Evolutionary conservation across 73 alveolate genomes (phyloP).

Genomic region (Effrenium voratum): DNA sequence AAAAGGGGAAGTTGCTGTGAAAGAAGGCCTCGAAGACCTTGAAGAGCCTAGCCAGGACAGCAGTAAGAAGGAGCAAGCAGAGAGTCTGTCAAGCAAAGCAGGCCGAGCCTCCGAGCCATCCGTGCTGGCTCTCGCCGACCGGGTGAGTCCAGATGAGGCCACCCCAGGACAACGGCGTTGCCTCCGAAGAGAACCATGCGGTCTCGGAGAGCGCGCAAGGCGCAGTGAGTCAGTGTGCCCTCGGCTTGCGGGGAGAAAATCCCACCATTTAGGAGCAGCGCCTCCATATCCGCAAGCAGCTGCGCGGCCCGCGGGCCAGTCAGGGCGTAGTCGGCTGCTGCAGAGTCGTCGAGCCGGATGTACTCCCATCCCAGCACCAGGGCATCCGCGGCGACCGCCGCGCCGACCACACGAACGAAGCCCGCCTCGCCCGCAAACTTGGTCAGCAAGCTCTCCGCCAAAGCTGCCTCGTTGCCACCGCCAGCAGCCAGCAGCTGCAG

Average conservation of each 20-base stretch:
- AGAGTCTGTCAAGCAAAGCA: not conserved
- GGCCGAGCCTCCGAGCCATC: not conserved
- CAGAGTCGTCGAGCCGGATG: not conserved
- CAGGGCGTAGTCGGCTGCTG: not conserved
- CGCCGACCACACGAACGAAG: not conserved
- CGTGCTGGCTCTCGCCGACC: not conserved
- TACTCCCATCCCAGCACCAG: not conserved
- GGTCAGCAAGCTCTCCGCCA: not conserved
- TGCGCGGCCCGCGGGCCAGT: not conserved
- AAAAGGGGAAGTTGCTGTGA: not conserved
- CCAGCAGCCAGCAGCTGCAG: not conserved
- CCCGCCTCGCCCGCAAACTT: not conserved
- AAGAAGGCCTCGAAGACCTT: not conserved
- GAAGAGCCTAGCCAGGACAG: not conserved
- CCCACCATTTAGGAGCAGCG: not conserved
- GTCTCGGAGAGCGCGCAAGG: not conserved
- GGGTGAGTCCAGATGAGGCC: not conserved
- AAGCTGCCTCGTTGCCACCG: not conserved
- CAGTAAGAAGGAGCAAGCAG: not conserved
- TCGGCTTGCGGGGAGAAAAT: not conserved
- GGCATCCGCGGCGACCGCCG: slow-evolving; percentile 18
- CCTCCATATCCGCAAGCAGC: not conserved
- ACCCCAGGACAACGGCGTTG: not conserved
- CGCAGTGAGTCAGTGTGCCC: not conserved
- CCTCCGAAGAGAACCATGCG: not conserved